Evolutionary conservation across 345 rosid genomes (phyloP).

Genomic region (Pseudoturritis turrita): DNA sequence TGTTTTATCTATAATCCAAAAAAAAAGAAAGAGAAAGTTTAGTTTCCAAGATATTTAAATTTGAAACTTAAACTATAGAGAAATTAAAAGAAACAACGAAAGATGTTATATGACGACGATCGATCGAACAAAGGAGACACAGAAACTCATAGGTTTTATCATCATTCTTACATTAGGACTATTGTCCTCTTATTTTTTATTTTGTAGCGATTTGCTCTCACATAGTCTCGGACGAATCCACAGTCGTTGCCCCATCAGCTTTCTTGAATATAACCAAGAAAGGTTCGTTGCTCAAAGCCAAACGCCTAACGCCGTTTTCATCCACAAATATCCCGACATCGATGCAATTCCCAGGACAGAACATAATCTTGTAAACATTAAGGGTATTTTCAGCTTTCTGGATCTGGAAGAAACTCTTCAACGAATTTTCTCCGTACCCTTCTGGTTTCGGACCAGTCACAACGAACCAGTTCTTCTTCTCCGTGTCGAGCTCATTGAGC

Average conservation of each 20-base stretch:
- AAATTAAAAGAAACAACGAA: not conserved
- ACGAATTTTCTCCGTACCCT: too few relatives aligned
- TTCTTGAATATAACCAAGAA: not conserved
- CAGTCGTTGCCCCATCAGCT: not conserved
- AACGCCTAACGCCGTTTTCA: not conserved
- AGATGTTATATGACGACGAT: not conserved
- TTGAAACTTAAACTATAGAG: too few relatives aligned
- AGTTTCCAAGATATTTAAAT: too few relatives aligned
- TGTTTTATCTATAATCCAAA: too few relatives aligned
- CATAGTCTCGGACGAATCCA: not conserved
- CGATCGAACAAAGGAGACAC: not conserved
- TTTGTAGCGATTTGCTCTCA: not conserved
- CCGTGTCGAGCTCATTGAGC: too few relatives aligned
- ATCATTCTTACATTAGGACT: not conserved
- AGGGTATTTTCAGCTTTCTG: not conserved
- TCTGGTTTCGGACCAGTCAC: too few relatives aligned
- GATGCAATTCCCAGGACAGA: not conserved
- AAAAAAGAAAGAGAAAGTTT: too few relatives aligned
- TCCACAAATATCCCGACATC: not conserved
- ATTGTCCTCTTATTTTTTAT: not conserved
- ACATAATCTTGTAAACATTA: not conserved
- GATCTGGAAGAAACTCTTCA: too few relatives aligned
- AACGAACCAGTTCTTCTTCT: too few relatives aligned
- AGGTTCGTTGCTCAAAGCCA: not conserved
- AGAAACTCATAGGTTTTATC: not conserved